A percentile compares a stretch with the other conserved stretches of the same genome.
Evolutionary conservation across 371 early-diverging fungal species (phyloP).

Genomic region (Coemansia sp.): DNA sequence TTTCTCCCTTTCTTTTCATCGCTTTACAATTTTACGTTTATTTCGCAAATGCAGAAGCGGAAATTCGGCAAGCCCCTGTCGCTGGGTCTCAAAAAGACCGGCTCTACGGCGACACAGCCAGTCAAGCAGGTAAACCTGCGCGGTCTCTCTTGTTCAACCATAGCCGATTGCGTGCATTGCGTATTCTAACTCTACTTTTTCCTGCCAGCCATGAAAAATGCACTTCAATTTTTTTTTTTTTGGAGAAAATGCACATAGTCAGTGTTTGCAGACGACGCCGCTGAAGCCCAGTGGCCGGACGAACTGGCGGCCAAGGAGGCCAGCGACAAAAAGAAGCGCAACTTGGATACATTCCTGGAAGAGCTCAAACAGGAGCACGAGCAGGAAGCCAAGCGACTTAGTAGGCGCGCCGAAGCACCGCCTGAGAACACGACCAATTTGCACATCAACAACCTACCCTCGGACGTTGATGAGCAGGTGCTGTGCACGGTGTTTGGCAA

Average conservation of each 20-base stretch:
- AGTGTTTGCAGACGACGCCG: constrained; percentile 6
- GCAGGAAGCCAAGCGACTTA: constrained; percentile 52
- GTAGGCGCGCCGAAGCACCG: neutral
- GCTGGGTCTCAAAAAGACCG: constrained; percentile 16
- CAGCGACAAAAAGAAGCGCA: constrained; percentile 68
- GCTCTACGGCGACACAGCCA: neutral
- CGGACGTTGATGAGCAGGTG: constrained; percentile 66
- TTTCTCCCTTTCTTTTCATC: neutral
- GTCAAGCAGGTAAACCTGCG: constrained; percentile 30
- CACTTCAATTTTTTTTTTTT: too few relatives aligned
- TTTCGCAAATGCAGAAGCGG: constrained; percentile 26
- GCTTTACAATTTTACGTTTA: neutral
- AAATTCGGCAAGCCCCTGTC: constrained; percentile 19
- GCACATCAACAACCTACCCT: constrained; percentile 84
- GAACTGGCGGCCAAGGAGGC: constrained; percentile 31
- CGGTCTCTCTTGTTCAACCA: too few relatives aligned
- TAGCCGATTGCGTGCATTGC: too few relatives aligned
- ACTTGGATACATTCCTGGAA: constrained; percentile 81
- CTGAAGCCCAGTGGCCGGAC: neutral
- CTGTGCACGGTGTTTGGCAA: constrained; percentile 76
- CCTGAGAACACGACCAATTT: constrained; percentile 80
- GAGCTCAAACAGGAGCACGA: constrained; percentile 72
- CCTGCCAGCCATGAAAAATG: too few relatives aligned
- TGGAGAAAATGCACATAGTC: neutral
- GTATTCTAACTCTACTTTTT: too few relatives aligned